phyloP scores from a whole-genome alignment of 2,329 filamentous ascomycete species.

The Incumbomyces lentus region DNA sequence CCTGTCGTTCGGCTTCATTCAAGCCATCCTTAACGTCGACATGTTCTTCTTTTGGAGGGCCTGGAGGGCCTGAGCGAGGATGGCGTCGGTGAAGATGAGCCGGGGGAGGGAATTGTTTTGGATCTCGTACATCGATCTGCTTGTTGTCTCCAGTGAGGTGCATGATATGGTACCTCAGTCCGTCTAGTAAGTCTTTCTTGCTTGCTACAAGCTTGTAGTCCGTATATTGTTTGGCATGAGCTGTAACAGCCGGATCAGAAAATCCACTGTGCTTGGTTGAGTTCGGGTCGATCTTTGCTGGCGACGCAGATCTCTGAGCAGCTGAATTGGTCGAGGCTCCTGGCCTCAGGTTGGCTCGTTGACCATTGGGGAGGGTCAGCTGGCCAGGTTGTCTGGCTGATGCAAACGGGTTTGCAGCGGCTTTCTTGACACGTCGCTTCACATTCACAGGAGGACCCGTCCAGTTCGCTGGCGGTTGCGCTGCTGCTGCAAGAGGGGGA shows the following conservation, averaged over 20 bases:
- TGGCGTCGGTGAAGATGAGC: conserved; percentile 84
- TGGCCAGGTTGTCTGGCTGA: conserved; percentile 7
- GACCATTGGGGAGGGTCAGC: conserved; percentile 12
- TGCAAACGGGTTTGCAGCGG: conserved; percentile 15
- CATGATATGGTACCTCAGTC: conserved; percentile 78
- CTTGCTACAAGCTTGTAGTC: conserved; percentile 70
- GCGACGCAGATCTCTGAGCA: conserved; percentile 7
- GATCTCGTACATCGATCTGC: conserved; percentile 58
- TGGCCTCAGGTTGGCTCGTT: conserved; percentile 10
- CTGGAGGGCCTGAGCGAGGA: conserved; percentile 55
- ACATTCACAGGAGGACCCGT: conserved; percentile 9
- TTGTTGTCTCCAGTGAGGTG: conserved; percentile 56
- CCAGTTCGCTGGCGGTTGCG: conserved; percentile 8
- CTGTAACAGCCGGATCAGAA: conserved; percentile 16
- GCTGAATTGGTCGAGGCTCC: conserved; percentile 2
- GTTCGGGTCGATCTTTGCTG: conserved; percentile 7
- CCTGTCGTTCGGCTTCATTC: conserved; percentile 34
- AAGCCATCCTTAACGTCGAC: conserved; percentile 54
- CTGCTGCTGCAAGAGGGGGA: conserved; percentile 4
- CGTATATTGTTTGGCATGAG: conserved; percentile 25
- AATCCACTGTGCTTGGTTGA: conserved; percentile 19
- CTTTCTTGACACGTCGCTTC: conserved; percentile 14
- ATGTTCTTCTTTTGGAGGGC: conserved; percentile 26
- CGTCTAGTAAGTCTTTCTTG: conserved; percentile 68
- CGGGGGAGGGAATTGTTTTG: conserved; percentile 74